These are phyloP conservation scores for Fusarium nygamai DNA, from an alignment of 2,329 filamentous ascomycete species.

Conservation along the genomic window DNA sequence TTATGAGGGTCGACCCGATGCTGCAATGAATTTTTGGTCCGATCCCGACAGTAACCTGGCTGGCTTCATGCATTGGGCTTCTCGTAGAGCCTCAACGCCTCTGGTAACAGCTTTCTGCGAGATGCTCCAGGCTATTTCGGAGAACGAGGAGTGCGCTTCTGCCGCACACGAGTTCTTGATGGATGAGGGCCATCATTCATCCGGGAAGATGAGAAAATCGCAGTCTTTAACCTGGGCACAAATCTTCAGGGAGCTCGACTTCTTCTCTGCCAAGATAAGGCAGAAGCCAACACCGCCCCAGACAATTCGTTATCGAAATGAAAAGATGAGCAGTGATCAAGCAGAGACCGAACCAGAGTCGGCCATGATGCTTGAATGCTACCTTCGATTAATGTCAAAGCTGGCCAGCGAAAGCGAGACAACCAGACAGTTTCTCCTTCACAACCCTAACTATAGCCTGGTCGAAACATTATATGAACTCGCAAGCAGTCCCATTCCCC, in stretches of 20 bases:
- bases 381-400: constrained; percentile 87
- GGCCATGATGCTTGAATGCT: constrained; percentile 95
- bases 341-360: constrained; percentile 90
- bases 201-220: constrained; percentile 81
- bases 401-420: constrained; percentile 77
- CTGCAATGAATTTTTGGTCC: constrained; percentile 89
- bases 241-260: constrained; percentile 89
- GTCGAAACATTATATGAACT: constrained; percentile 81
- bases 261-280: constrained; percentile 82
- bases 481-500: constrained; percentile 79
- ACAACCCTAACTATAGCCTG: constrained; percentile 71
- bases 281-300: constrained; percentile 69
- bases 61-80: constrained; percentile 97
- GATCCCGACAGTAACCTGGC: constrained; percentile 93
- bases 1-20: constrained; percentile 86
- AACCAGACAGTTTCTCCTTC: constrained; percentile 79
- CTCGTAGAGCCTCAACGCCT: constrained; percentile 92
- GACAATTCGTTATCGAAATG: constrained; percentile 59
- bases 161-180: constrained; percentile 89
- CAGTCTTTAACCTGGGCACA: constrained; percentile 92
- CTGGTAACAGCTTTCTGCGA: constrained; percentile 96
- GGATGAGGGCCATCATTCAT: constrained; percentile 80
- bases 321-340: constrained; percentile 71
- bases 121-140: constrained; percentile 89
- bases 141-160: constrained; percentile 82